Base-by-base conservation (phyloP, 2,329 filamentous ascomycete species). In the Apiospora marii region DNA sequence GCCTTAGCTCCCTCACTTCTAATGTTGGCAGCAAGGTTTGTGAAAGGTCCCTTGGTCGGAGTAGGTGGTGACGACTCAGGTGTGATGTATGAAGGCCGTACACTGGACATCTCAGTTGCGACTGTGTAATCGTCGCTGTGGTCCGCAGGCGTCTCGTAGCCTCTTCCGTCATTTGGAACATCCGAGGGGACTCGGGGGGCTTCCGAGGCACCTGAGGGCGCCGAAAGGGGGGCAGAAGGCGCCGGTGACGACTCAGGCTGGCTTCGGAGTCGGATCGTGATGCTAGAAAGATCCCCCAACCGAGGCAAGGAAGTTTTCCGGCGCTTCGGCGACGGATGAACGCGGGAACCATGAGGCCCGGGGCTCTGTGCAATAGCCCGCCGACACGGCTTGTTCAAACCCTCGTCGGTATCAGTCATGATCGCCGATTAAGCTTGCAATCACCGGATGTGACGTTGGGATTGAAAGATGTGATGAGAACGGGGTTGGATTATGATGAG, bases 271-370 rank as follows among this genome's bases (percentile, higher is more conserved):
- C 37, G 30, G 7, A n/a, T 5, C 34, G 30, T 70, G 69, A 70
- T 30, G 24, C 8, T 27, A 16, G 69, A 8, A 8, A 70, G 41
- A 16, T 70, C 69, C 3, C 69, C 68, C 51, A 70, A 41, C 22
- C 69, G 69, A 61, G 69, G 69, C 37, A 44, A 43, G 2, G 69
- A 70, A n/a, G 19, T 30, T 34, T 43, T 70, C 19, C 49, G 30
- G 8, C 27, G 58, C 58, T 41, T 41, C 41, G 14, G 10, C n/a
- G 37, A n/a, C 5, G 44, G 27, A 4, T 27, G 24, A 19, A 70
- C 49, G 19, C 34, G 69, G 24, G 69, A 70, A 41, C 69, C 49
- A 37, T 61, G 19, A 10, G 48, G 69, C 4, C 49, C 69, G 6
- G 49, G 48, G 13, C 49, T 34, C 24, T 70, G 69, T 37, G 48